Evolutionary conservation across 768 basidiomycete genomes (phyloP).

Genomic region (Gloeophyllum trabeum): DNA sequence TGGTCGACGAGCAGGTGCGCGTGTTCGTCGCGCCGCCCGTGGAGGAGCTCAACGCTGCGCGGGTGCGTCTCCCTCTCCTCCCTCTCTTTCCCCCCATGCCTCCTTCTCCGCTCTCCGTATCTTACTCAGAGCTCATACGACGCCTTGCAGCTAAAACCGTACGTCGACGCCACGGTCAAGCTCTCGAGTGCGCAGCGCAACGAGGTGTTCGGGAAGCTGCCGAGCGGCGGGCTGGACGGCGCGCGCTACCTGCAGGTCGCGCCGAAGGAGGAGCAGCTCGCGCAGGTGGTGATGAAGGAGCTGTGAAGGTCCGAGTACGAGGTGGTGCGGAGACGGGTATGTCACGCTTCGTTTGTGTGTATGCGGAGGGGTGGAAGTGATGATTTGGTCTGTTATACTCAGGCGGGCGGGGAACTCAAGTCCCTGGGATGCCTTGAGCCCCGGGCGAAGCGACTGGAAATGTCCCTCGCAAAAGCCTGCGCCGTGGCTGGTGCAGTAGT

Average conservation of each 20-base stretch:
- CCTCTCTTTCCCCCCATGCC: conserved; percentile 1
- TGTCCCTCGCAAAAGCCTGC: too few species aligned
- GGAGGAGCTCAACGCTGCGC: conserved; percentile 44
- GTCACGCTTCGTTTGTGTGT: too few species aligned
- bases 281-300: too few species aligned
- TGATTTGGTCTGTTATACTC: too few species aligned
- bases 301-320: too few species aligned
- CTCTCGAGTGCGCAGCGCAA: conserved; percentile 17
- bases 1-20: conserved; percentile 76
- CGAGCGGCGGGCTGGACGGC: conserved; percentile 19
- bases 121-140: neutral
- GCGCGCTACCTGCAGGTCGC: conserved; percentile 19
- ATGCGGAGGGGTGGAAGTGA: too few species aligned
- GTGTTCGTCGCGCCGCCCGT: conserved; percentile 75
- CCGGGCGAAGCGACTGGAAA: too few species aligned
- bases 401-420: too few species aligned
- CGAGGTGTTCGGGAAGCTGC: conserved; percentile 22
- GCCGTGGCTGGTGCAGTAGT: too few species aligned
- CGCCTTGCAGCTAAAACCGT: conserved; percentile 59
- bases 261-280: conserved; percentile 8
- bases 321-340: too few species aligned
- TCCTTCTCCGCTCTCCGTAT: conserved; percentile 1
- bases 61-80: conserved; percentile 27
- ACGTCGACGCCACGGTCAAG: conserved; percentile 39
- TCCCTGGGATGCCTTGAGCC: too few species aligned